Evolutionary conservation across 2,329 filamentous ascomycete species (phyloP).

Genomic region (Ophiostoma pallidulum): DNA sequence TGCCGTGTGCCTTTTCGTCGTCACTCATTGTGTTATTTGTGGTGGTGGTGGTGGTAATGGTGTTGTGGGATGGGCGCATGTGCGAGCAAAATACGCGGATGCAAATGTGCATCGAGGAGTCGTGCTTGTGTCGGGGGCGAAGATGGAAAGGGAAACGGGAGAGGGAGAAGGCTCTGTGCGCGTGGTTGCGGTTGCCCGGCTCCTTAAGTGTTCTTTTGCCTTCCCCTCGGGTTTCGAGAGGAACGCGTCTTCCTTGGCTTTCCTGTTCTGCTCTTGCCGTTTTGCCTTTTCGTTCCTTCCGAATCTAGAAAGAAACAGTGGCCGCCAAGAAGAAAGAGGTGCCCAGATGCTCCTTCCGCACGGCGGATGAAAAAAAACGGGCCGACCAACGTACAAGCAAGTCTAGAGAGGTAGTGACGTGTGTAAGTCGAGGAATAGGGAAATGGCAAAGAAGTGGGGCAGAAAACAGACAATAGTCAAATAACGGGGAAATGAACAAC

Average conservation of each 20-base stretch:
- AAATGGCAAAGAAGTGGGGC: background rate
- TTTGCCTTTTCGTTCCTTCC: constrained; percentile 7
- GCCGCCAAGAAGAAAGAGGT: background rate
- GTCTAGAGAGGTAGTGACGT: background rate
- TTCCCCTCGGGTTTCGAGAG: background rate
- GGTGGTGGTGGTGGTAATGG: background rate
- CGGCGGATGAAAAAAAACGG: background rate
- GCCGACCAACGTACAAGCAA: background rate
- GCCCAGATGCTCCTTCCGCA: too few relatives aligned
- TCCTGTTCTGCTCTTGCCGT: background rate
- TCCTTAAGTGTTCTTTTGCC: too few relatives aligned
- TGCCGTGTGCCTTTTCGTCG: constrained; percentile 16
- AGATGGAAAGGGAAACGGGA: too few relatives aligned
- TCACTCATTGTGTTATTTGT: constrained; percentile 11
- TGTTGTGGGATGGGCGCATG: too few relatives aligned
- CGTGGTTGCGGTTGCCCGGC: background rate
- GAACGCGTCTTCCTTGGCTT: constrained; percentile 3
- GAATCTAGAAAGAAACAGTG: background rate
- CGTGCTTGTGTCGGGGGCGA: too few relatives aligned
- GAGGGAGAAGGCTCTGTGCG: too few relatives aligned
- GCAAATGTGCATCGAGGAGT: too few relatives aligned
- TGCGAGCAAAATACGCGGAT: too few relatives aligned
- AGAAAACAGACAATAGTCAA: background rate
- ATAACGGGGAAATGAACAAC: background rate
- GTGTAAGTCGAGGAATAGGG: background rate